These are phyloP conservation scores for Penicillium pancosmium DNA, from an alignment of 495 filamentous ascomycete genomes.

Conservation along the genomic window DNA sequence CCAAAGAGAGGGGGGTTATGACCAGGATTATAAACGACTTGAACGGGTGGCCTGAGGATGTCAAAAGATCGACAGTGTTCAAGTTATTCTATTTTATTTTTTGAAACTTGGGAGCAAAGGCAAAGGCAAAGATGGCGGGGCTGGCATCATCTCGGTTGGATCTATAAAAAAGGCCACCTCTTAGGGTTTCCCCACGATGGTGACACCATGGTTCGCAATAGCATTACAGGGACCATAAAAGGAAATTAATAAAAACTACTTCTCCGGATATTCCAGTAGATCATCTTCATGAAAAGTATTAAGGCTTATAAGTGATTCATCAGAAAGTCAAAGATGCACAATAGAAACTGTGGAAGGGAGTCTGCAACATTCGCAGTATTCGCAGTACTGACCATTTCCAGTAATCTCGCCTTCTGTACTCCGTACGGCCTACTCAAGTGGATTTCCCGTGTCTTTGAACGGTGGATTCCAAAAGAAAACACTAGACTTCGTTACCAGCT, in stretches of 20 bases:
- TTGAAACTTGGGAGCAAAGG: neutral
- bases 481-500: constrained; percentile 13
- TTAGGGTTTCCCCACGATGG: neutral
- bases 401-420: neutral
- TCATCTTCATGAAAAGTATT: neutral
- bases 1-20: neutral
- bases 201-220: constrained; percentile 13
- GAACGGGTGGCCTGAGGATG: constrained; percentile 1
- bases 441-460: constrained; percentile 1
- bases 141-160: constrained; percentile 1
- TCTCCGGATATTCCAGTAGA: neutral
- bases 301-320: constrained; percentile 1
- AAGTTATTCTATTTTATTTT: neutral
- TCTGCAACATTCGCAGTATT: neutral
- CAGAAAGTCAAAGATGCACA: constrained; percentile 4
- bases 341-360: too few relatives aligned
- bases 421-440: neutral
- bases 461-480: constrained; percentile 1
- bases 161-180: neutral
- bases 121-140: neutral
- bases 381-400: neutral
- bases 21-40: neutral
- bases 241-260: too few relatives aligned
- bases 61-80: constrained; percentile 1
- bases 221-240: too few relatives aligned